Conservation (phyloP, 1,284 basidiomycete genomes). For the Meripilus lineatus region DNA sequence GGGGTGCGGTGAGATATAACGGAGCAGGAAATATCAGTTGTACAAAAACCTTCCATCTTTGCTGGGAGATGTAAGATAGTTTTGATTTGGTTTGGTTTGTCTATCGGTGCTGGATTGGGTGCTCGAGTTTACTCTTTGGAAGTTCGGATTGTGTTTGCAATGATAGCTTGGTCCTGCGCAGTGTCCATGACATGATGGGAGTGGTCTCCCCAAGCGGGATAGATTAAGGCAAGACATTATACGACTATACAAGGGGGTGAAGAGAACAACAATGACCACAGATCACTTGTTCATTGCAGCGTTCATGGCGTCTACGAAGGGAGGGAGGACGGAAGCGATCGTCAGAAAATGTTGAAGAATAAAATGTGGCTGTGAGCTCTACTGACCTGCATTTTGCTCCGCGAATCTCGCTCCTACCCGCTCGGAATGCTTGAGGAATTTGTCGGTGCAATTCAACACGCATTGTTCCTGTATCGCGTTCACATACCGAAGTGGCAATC, state of each 20-base stretch:
- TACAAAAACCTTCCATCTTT: too few relatives aligned
- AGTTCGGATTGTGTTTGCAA: too few relatives aligned
- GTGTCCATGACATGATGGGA: too few relatives aligned
- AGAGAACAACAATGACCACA: background rate
- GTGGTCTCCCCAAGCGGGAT: constrained; percentile 3
- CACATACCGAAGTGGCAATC: too few relatives aligned
- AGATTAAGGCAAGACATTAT: constrained; percentile 7
- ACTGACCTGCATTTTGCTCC: constrained; percentile 83
- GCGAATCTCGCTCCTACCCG: constrained; percentile 90
- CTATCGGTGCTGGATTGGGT: too few relatives aligned
- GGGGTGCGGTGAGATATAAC: too few relatives aligned
- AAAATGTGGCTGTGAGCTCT: too few relatives aligned
- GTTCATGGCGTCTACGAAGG: constrained; percentile 28
- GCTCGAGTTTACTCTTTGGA: too few relatives aligned
- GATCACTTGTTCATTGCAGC: constrained; percentile 3
- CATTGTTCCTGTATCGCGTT: constrained; percentile 54
- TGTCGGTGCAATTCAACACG: constrained; percentile 78
- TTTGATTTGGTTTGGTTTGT: too few relatives aligned
- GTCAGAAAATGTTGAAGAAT: background rate
- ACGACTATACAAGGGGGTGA: constrained; percentile 7
- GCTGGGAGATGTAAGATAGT: too few relatives aligned
- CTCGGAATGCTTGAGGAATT: constrained; percentile 97
- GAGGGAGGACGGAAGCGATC: constrained; percentile 3
- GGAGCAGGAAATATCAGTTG: too few relatives aligned
- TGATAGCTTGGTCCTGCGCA: too few relatives aligned